These are phyloP conservation scores for Nothopassalora personata DNA, from an alignment of 2,329 filamentous ascomycete genomes.

Conservation along the genomic window DNA sequence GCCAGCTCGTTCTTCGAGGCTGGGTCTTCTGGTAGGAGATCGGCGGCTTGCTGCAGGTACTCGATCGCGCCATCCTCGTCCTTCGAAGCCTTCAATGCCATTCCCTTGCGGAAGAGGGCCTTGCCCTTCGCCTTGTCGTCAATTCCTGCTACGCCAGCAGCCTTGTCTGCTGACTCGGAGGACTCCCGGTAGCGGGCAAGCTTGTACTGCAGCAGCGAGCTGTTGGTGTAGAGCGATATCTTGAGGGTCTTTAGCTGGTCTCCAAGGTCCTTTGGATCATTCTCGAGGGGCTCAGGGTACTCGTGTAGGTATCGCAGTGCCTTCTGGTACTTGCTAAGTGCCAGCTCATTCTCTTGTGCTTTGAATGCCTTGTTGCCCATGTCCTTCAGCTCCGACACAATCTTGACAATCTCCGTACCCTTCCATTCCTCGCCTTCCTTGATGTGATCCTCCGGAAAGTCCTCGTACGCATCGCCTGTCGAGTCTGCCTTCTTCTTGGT, in stretches of 20 bases:
- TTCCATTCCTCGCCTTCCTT: constrained; percentile 53
- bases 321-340: constrained; percentile 91
- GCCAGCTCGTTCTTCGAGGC: constrained; percentile 70
- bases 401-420: constrained; percentile 65
- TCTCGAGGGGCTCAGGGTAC: constrained; percentile 64
- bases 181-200: constrained; percentile 66
- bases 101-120: constrained; percentile 75
- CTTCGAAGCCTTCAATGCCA: constrained; percentile 70
- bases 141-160: constrained; percentile 60
- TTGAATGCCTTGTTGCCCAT: constrained; percentile 94
- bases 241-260: constrained; percentile 66
- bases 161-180: constrained; percentile 63
- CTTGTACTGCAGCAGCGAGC: constrained; percentile 80
- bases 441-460: constrained; percentile 82
- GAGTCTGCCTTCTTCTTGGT: constrained; percentile 67
- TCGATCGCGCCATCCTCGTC: constrained; percentile 70
- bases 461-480: constrained; percentile 88
- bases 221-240: constrained; percentile 83
- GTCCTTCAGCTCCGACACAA: constrained; percentile 80
- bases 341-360: constrained; percentile 61
- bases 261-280: constrained; percentile 64
- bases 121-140: constrained; percentile 79
- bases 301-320: constrained; percentile 83
- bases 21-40: constrained; percentile 60
- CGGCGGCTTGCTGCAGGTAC: constrained; percentile 41